Conservation (phyloP, 768 basidiomycete genomes). For the Lactarius quietus region DNA sequence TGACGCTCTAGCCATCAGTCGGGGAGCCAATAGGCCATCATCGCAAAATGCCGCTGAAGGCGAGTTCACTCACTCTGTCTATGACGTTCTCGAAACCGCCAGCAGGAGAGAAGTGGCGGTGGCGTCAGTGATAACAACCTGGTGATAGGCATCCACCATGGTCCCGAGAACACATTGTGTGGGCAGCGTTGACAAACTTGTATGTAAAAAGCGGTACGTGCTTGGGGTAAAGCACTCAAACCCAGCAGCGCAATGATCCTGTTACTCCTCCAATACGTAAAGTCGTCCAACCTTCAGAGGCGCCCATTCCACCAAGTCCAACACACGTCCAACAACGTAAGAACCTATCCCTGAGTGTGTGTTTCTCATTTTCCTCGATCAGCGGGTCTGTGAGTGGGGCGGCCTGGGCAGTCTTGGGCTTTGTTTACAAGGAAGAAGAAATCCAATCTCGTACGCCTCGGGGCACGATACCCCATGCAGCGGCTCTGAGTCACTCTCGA, state of each 20-base stretch:
- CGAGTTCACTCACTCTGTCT: conserved; percentile 43
- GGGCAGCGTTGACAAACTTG: no score
- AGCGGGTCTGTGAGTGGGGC: neutral
- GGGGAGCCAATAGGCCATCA: conserved; percentile 2
- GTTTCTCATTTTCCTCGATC: neutral
- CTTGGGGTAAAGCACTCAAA: neutral
- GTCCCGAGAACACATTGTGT: conserved; percentile 62
- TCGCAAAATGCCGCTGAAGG: neutral
- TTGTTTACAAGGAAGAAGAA: no score
- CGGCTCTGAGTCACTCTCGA: no score
- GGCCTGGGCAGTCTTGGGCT: no score
- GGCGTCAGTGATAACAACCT: conserved; percentile 55
- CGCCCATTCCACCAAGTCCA: conserved; percentile 49
- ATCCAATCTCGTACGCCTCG: no score
- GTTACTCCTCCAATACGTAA: conserved; percentile 59
- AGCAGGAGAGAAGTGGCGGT: conserved; percentile 61
- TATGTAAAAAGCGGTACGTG: neutral
- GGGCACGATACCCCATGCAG: no score
- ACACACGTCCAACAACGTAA: neutral
- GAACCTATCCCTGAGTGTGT: no score
- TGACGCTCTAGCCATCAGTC: conserved; percentile 9
- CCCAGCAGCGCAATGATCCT: conserved; percentile 41
- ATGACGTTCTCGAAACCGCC: conserved; percentile 55
- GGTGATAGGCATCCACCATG: conserved; percentile 57
- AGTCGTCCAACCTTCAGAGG: conserved; percentile 55